Evolutionary conservation across 805 yeast genomes (phyloP), one percentile per base, ranked within the genome.

Genomic region (Clavispora carvajalis): DNA sequence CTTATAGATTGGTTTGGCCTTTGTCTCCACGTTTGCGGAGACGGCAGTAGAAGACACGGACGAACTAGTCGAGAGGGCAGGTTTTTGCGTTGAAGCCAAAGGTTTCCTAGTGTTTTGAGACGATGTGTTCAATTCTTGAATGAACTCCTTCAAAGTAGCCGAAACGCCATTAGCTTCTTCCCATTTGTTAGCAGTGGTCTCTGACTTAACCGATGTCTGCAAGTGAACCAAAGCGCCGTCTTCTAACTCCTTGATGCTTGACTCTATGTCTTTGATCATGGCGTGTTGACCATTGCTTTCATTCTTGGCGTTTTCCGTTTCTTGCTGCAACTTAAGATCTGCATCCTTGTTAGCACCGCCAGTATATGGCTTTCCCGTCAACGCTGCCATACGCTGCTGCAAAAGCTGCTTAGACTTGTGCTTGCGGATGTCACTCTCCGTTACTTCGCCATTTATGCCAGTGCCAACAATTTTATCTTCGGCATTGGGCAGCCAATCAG

Each of bases 361-460:
- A 4, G 72, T 63, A 3, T 71, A 65, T 7, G 76, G 68, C 53
- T 80, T 83, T 5, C 96, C 96, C 0, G 97, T 90, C 53, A 91
- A 74, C 3, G 91, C 87, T 22, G 96, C 95, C 95, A 91, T 89
- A 51, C 95, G 76, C 37, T 90, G 85, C 47, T 81, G 80, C 51
- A 93, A 69, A 41, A 80, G 65, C 30, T 91, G 95, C 55, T 85
- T 83, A 31, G 86, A 81, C 51, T 76, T 82, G 29, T 91, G 93
- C 52, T 85, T 84, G 47, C 85, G 76, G 44, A 85, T 76, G 57
- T 90, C 97, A 11, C 79, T 63, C 19, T 86, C 96, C 3, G 97
- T 90, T 7, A 88, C 76, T 44, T 79, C 79, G 22, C 97, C 97
- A 54, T 83, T 79, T 35, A 88, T 83, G 7, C 97, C 98, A 5